Percentiles rank a stretch among this genome's conserved stretches.
Conservation (phyloP, 2,329 filamentous ascomycete species). For the Chalaropsis thielavioides region DNA sequence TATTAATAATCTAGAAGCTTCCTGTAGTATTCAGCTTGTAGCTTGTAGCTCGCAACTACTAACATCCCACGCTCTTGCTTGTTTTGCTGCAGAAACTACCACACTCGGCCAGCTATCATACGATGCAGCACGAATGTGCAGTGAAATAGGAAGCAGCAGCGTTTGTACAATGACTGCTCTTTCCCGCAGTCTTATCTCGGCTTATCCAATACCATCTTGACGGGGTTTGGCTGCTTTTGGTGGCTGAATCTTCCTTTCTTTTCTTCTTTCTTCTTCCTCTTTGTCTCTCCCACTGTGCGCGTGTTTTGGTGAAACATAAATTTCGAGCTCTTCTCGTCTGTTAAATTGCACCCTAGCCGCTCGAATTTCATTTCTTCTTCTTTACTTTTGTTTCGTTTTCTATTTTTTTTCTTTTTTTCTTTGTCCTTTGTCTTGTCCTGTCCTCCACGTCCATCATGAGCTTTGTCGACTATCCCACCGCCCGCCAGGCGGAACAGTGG, state of each 20-base stretch:
- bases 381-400: neutral
- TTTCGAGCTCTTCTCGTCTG: no score
- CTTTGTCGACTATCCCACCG: constrained; percentile 33
- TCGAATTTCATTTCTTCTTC: neutral
- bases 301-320: no score
- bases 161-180: neutral
- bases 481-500: constrained; percentile 26
- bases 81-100: neutral
- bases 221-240: neutral
- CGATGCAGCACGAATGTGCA: neutral
- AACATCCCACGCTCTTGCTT: no score
- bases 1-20: no score
- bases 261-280: neutral
- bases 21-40: no score
- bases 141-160: neutral
- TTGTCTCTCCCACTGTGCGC: neutral
- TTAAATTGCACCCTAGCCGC: neutral
- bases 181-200: neutral
- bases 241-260: neutral
- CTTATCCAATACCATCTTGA: neutral
- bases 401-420: neutral
- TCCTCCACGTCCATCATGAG: constrained; percentile 12
- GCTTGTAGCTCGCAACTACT: no score
- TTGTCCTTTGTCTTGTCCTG: neutral
- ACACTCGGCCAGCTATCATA: neutral